Percentiles rank a stretch among this genome's conserved stretches.
phyloP scores from a whole-genome alignment of 495 filamentous ascomycete genomes.

The Bacidia gigantensis region DNA sequence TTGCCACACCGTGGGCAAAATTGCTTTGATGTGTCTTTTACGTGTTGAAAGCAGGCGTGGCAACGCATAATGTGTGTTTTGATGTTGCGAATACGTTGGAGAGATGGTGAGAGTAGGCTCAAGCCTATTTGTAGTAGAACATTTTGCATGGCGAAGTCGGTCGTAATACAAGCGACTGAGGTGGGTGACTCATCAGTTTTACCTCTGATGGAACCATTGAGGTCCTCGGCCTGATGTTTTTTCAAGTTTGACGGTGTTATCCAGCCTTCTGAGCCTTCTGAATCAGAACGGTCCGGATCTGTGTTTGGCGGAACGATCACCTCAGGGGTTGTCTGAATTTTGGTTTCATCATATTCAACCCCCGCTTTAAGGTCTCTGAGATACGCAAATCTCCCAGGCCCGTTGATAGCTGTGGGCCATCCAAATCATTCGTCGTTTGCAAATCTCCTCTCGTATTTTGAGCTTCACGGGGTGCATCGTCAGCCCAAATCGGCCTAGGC shows the following conservation, averaged over 20 bases:
- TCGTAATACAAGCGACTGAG: constrained; percentile 75
- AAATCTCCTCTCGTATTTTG: background rate
- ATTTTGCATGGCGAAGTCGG: constrained; percentile 96
- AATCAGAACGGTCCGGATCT: constrained; percentile 45
- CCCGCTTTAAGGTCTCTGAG: too few relatives aligned
- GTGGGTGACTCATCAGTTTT: constrained; percentile 46
- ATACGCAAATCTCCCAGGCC: too few relatives aligned
- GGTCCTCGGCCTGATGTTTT: constrained; percentile 59
- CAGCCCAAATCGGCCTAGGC: background rate
- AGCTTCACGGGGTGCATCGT: background rate
- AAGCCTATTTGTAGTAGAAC: constrained; percentile 88
- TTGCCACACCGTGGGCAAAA: constrained; percentile 91
- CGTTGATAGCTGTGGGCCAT: background rate
- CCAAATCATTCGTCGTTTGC: background rate
- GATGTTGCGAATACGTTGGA: constrained; percentile 64
- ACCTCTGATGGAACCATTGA: constrained; percentile 32
- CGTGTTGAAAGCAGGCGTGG: constrained; percentile 82
- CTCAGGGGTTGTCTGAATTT: constrained; percentile 15
- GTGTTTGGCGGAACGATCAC: constrained; percentile 21
- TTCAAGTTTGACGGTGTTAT: constrained; percentile 90
- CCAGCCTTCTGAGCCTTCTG: constrained; percentile 76
- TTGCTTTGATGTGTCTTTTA: constrained; percentile 74
- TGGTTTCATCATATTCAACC: too few relatives aligned
- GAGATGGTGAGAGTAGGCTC: constrained; percentile 60
- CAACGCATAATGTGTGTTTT: constrained; percentile 83